These are phyloP conservation scores for Moniliella sp. DNA, from an alignment of 1,284 basidiomycete genomes.

Conservation along the genomic window DNA sequence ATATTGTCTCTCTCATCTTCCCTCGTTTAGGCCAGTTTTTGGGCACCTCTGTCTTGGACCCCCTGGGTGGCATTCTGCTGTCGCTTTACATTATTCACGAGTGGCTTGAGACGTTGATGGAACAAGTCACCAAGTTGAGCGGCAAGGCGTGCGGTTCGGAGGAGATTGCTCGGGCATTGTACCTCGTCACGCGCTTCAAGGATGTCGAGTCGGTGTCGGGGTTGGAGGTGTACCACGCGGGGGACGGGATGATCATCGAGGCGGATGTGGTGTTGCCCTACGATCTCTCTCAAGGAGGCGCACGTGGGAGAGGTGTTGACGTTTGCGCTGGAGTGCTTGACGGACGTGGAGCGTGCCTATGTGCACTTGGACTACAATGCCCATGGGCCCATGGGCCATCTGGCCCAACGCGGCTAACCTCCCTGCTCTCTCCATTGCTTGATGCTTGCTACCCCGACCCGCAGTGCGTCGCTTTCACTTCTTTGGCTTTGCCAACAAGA, in stretches of 20 bases:
- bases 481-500: too few relatives aligned
- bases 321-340: constrained; percentile 1
- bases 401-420: not conserved
- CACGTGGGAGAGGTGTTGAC: constrained; percentile 17
- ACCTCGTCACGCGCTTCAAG: constrained; percentile 25
- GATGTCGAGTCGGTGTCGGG: constrained; percentile 21
- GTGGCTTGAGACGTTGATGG: constrained; percentile 22
- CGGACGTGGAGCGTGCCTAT: constrained; percentile 1
- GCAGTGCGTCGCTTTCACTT: too few relatives aligned
- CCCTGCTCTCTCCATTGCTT: too few relatives aligned
- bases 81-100: constrained; percentile 29
- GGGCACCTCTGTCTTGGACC: constrained; percentile 18
- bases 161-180: constrained; percentile 21
- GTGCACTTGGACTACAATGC: not conserved
- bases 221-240: constrained; percentile 28
- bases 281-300: constrained; percentile 24
- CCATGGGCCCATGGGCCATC: not conserved
- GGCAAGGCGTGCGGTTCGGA: constrained; percentile 16
- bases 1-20: constrained; percentile 41
- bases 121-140: constrained; percentile 21
- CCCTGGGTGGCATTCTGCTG: constrained; percentile 17
- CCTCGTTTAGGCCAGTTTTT: constrained; percentile 35
- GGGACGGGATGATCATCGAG: constrained; percentile 28
- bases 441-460: too few relatives aligned
- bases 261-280: constrained; percentile 24